phyloP scores from a whole-genome alignment of 495 filamentous ascomycete species.

The Aspergillus incahuasiensis region DNA sequence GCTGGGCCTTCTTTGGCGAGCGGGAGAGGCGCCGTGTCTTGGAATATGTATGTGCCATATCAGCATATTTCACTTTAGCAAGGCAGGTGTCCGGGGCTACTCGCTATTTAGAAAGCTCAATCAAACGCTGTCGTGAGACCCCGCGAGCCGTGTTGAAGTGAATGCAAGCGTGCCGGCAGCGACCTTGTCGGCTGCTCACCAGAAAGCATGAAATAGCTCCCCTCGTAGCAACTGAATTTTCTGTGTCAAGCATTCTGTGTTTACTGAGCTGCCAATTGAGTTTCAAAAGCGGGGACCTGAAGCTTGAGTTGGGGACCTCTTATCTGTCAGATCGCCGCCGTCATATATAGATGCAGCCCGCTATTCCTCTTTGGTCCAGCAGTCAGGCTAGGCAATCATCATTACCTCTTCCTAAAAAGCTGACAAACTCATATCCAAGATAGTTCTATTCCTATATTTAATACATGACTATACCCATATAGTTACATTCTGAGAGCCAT shows the following conservation, averaged over 20 bases:
- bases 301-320: not conserved
- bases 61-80: not conserved
- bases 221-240: conserved; percentile 36
- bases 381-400: too few relatives aligned
- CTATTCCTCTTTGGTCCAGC: too few relatives aligned
- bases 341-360: too few relatives aligned
- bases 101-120: conserved; percentile 74
- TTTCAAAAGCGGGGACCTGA: not conserved
- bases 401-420: too few relatives aligned
- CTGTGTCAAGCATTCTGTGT: conserved; percentile 15
- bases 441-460: too few relatives aligned
- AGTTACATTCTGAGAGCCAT: too few relatives aligned
- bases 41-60: conserved; percentile 38
- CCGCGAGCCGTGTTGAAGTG: conserved; percentile 61
- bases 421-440: too few relatives aligned
- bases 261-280: not conserved
- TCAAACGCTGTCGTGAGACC: conserved; percentile 49
- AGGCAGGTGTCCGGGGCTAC: conserved; percentile 15
- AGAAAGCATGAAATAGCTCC: conserved; percentile 49
- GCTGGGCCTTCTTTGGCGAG: conserved; percentile 45
- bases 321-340: too few relatives aligned
- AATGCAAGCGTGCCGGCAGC: conserved; percentile 54
- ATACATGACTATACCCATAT: too few relatives aligned
- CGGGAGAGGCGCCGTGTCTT: conserved; percentile 59
- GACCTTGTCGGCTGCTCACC: conserved; percentile 52